Evolutionary conservation across 2,329 filamentous ascomycete genomes (phyloP), one percentile per base, ranked within the genome.

Genomic region (Cyphellophora europaea): DNA sequence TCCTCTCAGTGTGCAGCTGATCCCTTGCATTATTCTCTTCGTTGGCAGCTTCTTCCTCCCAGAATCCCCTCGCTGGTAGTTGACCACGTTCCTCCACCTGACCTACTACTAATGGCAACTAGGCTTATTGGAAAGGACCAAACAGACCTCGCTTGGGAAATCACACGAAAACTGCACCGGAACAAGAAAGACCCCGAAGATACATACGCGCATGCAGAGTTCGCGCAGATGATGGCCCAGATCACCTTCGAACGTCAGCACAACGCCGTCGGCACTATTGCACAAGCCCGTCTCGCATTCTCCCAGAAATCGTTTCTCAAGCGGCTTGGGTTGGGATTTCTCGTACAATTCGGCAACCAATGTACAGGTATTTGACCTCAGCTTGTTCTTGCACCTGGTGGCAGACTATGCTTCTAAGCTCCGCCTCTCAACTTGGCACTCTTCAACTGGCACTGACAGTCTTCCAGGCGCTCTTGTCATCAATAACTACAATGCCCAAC

Each of bases 1-100:
- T 0, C 83, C 83, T 0, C 74, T 85, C 33, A 78, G 72, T 43
- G 65, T 89, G 0, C 83, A 89, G 49, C 63, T 87, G 2, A 63
- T 68, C 0, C 83, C 82, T 0, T 80, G 80, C 0, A 42, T 79
- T 0, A 43, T 83, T 4, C 69, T 89, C 2, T 73, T 77, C 5
- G 44, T 69, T 4, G 83, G 83, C 23, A 87, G 87, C 70, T 41
- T 57, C 15, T 84, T 83, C 59, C 84, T 88, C 79, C 83, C 82
- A 0, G 86, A 82, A 58, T 81, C 74, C 0, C 83, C 83, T 0
- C 70, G 83, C 45, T 87, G 81, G 81, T 69, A 88, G 1, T 61
- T 68, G 12, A 76, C 85, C 53, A 77, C 11, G 11, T 16, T n/a
- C 5, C 13, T 19, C 28, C 16, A 33, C 27, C 16, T 11, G 27